phyloP scores from a whole-genome alignment of 306 rosid species.

The Dryas octopetala region DNA sequence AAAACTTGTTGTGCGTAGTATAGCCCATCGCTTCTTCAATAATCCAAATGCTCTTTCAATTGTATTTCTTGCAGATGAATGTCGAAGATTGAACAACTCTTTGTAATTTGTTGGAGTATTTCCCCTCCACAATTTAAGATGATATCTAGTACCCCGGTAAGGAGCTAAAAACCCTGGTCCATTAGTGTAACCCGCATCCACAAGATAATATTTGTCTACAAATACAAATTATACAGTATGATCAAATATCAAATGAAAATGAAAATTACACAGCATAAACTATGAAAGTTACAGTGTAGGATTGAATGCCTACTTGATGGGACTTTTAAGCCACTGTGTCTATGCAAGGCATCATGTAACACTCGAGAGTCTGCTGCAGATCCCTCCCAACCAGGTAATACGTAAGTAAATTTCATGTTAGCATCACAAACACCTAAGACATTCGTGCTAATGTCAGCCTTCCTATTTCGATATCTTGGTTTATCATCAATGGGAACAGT shows the following conservation, averaged over 20 bases:
- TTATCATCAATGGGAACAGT: not conserved
- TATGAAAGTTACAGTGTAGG: too few species aligned
- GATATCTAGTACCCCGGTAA: not conserved
- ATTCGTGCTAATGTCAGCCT: not conserved
- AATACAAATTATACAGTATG: not conserved
- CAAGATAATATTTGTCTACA: not conserved
- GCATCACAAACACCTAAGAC: not conserved
- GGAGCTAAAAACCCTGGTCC: not conserved
- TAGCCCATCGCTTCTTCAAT: not conserved
- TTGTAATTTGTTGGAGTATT: not conserved
- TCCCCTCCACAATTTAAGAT: not conserved
- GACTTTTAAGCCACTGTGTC: not conserved
- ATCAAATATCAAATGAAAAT: too few species aligned
- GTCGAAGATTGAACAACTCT: too few species aligned
- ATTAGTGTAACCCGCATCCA: not conserved
- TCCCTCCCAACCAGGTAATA: not conserved
- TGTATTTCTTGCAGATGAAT: too few species aligned
- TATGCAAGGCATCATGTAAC: not conserved
- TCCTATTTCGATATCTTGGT: not conserved
- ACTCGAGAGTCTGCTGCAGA: not conserved
- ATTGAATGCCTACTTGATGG: too few species aligned
- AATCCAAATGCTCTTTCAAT: too few species aligned
- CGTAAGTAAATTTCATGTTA: not conserved
- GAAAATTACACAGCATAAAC: too few species aligned
- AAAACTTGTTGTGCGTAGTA: too few species aligned